Evolutionary conservation across 2,329 filamentous ascomycete genomes (phyloP).

Genomic region (Talaromyces funiculosus): DNA sequence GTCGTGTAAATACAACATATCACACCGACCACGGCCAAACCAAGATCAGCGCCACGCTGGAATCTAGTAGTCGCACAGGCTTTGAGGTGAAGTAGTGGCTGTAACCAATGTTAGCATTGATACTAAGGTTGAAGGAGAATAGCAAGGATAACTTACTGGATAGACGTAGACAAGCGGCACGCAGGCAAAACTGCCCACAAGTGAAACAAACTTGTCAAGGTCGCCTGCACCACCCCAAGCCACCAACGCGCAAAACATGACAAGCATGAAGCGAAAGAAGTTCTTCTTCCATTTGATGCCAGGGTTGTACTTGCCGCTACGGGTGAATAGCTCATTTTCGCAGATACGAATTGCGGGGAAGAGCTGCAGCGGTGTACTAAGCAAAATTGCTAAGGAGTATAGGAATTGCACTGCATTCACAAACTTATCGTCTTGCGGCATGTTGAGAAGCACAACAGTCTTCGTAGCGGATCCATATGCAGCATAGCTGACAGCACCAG

Average conservation of each 20-base stretch:
- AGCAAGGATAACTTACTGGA: slow-evolving; percentile 60
- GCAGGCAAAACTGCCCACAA: slow-evolving; percentile 96
- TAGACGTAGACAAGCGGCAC: slow-evolving; percentile 97
- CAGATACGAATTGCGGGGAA: slow-evolving; percentile 97
- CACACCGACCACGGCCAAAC: slow-evolving; percentile 74
- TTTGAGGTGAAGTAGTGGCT: slow-evolving; percentile 86
- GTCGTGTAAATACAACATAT: slow-evolving; percentile 92
- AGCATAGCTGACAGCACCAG: slow-evolving; percentile 90
- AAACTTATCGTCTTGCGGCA: slow-evolving; percentile 90
- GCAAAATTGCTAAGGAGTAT: slow-evolving; percentile 93
- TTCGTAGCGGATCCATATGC: slow-evolving; percentile 93
- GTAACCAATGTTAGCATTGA: slow-evolving; percentile 6
- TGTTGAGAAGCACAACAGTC: slow-evolving; percentile 91
- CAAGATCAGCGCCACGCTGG: slow-evolving; percentile 66
- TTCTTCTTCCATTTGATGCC: slow-evolving; percentile 99
- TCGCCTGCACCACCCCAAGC: slow-evolving; percentile 91
- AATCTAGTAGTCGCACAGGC: slow-evolving; percentile 65
- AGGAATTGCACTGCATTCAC: slow-evolving; percentile 96
- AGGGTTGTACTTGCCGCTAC: slow-evolving; percentile 93
- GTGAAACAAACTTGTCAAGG: slow-evolving; percentile 92
- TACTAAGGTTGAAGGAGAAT: not conserved
- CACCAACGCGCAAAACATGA: slow-evolving; percentile 76
- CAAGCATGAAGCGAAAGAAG: slow-evolving; percentile 86
- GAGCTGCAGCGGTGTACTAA: slow-evolving; percentile 92
- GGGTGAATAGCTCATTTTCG: slow-evolving; percentile 87